Base-by-base conservation (phyloP, 2,329 filamentous ascomycete genomes). In the Alternaria alternata region DNA sequence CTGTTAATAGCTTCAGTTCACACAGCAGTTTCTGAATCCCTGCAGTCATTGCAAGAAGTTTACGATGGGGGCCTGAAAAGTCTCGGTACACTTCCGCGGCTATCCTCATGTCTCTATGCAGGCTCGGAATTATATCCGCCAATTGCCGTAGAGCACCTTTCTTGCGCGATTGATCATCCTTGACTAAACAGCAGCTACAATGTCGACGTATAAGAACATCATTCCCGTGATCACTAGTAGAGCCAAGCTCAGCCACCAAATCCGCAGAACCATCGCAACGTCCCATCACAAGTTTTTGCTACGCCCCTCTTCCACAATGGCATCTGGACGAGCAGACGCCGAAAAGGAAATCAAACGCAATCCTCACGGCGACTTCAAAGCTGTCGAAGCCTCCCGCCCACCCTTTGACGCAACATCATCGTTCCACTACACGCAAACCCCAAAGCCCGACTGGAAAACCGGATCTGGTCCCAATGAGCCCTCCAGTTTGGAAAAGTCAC, bases 351-450 rank as follows among this genome's bases (percentile, higher is more conserved):
- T 83, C 66, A 81, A 88, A 74, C 87, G 88, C 74, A 91, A 90
- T 77, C 87, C 87, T 2, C 90, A 92, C 78, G 86, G 86, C 3
- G 89, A 94, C 81, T 94, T 94, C 83, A 91, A 92, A 73, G 78
- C 81, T 20, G 88, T 92, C 56, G 89, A 94, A 80, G 83, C 83
- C 41, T 84, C 85, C 9, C 88, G 91, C 5, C 86, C 88, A 0
- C 81, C 85, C 58, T 93, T 86, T 80, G 82, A 89, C 70, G 65
- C 75, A 16, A 59, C 74, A 6, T 72, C 80, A 16, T 64, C 74
- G 51, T 87, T 88, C 73, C 82, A 79, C 60, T 87, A 83, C 78
- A 90, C 86, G 20, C 85, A 92, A 74, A 89, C 90, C 1, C 81
- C 84, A n/a, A 79, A 85, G 20, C 88, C 91, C 0, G 74, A 80